These are phyloP conservation scores for Capsicum pubescens DNA, from an alignment of 257 asterid genomes.

Conservation along the genomic window DNA sequence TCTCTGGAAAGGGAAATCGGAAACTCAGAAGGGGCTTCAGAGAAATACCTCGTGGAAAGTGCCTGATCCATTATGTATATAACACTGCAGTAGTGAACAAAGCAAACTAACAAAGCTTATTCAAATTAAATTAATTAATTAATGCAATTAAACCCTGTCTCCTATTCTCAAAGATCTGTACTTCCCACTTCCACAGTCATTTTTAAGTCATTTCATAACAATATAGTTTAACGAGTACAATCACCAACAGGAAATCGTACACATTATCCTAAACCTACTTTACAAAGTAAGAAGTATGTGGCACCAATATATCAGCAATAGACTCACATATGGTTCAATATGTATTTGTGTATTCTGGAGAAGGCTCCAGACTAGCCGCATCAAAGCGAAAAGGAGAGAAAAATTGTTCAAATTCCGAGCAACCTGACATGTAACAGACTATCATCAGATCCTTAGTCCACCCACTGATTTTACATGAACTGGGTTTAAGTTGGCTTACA, in stretches of 20 bases:
- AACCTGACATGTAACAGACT: slow-evolving; percentile 59
- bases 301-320: not conserved
- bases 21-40: no score
- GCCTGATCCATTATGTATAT: no score
- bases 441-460: slow-evolving; percentile 26
- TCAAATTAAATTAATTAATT: not conserved
- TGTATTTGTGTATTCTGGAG: slow-evolving; percentile 88
- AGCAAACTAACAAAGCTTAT: not conserved
- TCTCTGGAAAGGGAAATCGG: no score
- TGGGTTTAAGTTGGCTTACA: slow-evolving; percentile 12
- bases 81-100: no score
- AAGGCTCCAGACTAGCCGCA: slow-evolving; percentile 96
- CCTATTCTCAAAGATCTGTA: not conserved
- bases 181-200: not conserved
- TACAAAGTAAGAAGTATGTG: not conserved
- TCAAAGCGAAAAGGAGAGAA: slow-evolving; percentile 78
- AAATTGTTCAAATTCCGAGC: slow-evolving; percentile 77
- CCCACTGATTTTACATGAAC: slow-evolving; percentile 22
- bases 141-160: not conserved
- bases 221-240: not conserved
- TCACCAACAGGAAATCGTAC: not conserved
- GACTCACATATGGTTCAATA: slow-evolving; percentile 94
- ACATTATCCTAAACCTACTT: slow-evolving; percentile 9
- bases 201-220: not conserved
- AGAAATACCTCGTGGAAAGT: no score